Evolutionary conservation across 805 yeast species (phyloP).

Genomic region (Ogataea corticis): DNA sequence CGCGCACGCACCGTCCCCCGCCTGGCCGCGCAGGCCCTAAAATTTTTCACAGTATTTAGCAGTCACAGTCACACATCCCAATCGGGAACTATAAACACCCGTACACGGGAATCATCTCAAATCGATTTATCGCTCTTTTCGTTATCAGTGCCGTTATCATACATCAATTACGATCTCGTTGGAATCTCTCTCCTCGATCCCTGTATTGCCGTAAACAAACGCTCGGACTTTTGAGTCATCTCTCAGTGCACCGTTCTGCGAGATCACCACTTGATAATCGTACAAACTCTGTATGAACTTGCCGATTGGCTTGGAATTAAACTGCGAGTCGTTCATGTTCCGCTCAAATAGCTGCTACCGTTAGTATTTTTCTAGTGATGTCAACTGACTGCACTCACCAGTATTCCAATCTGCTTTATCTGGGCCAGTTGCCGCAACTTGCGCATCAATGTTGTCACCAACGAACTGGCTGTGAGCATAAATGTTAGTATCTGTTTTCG

Average conservation of each 20-base stretch:
- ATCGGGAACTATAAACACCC: conserved; percentile 5
- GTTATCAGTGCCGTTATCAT: conserved; percentile 2
- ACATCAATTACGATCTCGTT: not conserved
- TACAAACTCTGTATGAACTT: conserved; percentile 21
- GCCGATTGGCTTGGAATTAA: conserved; percentile 24
- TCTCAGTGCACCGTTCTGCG: conserved; percentile 1
- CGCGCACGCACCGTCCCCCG: not conserved
- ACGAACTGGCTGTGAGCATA: conserved; percentile 19
- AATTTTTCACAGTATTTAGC: conserved; percentile 8
- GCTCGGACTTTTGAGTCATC: not conserved
- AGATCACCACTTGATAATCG: conserved; percentile 24
- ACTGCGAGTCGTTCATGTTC: conserved; percentile 8
- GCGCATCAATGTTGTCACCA: conserved; percentile 17
- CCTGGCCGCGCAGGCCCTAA: not conserved
- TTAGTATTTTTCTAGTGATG: conserved; percentile 3
- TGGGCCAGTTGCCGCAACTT: conserved; percentile 27
- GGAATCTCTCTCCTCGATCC: conserved; percentile 1
- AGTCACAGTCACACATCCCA: conserved; percentile 12
- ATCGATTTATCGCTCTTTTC: not conserved
- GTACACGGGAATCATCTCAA: conserved; percentile 2
- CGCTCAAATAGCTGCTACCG: conserved; percentile 20
- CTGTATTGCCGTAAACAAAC: conserved; percentile 7
- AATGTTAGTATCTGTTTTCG: conserved; percentile 6
- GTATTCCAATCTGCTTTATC: conserved; percentile 11
- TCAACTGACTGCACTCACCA: conserved; percentile 21